Conservation (phyloP, 345 rosid species). For the Erysimum cheiranthoides region DNA sequence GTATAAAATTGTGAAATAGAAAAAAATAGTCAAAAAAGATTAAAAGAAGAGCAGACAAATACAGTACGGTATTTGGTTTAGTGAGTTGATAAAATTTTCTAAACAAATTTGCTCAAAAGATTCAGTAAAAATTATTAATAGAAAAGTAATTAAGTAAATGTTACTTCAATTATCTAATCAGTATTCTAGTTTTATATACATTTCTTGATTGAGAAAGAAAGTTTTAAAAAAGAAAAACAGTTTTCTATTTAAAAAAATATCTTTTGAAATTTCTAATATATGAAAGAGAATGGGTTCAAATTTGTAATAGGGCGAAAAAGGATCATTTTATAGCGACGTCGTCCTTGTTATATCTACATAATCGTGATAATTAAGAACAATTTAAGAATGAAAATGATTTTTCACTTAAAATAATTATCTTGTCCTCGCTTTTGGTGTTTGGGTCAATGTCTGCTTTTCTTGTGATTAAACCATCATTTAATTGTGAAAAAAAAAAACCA, state of each 20-base stretch:
- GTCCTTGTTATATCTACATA: not conserved
- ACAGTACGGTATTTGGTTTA: too few relatives aligned
- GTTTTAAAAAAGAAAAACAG: not conserved
- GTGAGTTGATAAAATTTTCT: not conserved
- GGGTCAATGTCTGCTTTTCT: constrained; percentile 11
- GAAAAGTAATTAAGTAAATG: too few relatives aligned
- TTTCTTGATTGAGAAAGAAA: not conserved
- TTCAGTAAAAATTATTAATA: too few relatives aligned
- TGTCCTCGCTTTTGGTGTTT: constrained; percentile 21
- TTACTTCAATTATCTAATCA: not conserved
- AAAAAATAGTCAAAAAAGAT: too few relatives aligned
- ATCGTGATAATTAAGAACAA: constrained; percentile 23
- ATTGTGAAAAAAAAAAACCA: too few relatives aligned
- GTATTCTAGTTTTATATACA: not conserved
- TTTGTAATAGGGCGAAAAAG: not conserved
- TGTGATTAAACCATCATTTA: constrained; percentile 21
- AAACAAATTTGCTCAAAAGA: too few relatives aligned
- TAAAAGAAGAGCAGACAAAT: too few relatives aligned
- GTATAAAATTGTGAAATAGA: too few relatives aligned
- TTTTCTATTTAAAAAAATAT: too few relatives aligned
- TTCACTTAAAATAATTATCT: constrained; percentile 14
- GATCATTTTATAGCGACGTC: not conserved
- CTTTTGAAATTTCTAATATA: not conserved
- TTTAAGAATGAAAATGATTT: constrained; percentile 29
- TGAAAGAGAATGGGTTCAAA: not conserved